These are phyloP conservation scores for Leucaena leucocephala DNA, from an alignment of 306 rosid species.

Conservation along the genomic window DNA sequence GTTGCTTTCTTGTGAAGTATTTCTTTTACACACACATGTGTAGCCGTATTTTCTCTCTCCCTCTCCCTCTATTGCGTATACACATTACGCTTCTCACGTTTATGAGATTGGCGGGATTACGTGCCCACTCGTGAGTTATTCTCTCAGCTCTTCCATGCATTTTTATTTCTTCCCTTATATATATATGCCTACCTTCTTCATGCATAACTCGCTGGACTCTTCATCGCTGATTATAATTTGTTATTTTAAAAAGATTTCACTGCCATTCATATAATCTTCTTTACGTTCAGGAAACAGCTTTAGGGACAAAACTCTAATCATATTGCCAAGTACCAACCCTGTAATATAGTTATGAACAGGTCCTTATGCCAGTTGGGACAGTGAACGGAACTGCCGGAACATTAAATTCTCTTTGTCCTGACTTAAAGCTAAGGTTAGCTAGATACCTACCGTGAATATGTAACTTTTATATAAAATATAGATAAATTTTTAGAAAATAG, in stretches of 20 bases:
- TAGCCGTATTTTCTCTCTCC: conserved; percentile 17
- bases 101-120: conserved; percentile 76
- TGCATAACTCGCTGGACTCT: conserved; percentile 51
- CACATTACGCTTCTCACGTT: conserved; percentile 90
- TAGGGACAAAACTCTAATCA: not conserved
- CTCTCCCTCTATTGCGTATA: conserved; percentile 39
- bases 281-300: not conserved
- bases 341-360: not conserved
- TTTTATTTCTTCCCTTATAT: not conserved
- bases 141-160: conserved; percentile 46
- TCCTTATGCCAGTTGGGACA: not conserved
- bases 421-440: not conserved
- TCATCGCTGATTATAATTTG: conserved; percentile 5
- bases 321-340: not conserved
- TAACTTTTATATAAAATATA: too few species aligned
- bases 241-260: not conserved
- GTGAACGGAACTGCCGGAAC: not conserved
- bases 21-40: conserved; percentile 32
- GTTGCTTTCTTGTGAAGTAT: conserved; percentile 89
- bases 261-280: not conserved
- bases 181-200: conserved; percentile 33
- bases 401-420: conserved; percentile 8
- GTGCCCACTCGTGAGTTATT: conserved; percentile 68
- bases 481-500: too few species aligned
- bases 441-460: not conserved